Conservation (phyloP, 2,329 filamentous ascomycete species). For the Aspergillus sp. region DNA sequence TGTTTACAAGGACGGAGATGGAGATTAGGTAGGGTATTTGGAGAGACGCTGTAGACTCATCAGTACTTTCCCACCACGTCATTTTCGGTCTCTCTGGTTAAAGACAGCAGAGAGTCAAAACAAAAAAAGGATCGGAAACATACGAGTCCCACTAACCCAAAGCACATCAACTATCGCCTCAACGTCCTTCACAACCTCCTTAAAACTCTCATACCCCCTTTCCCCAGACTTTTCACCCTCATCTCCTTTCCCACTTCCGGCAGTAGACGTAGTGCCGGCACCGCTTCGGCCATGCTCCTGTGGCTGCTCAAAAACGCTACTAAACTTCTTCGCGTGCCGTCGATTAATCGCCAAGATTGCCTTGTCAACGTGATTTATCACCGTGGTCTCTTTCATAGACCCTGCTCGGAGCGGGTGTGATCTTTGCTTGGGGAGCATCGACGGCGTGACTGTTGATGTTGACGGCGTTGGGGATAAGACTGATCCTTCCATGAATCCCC, state of each 20-base stretch:
- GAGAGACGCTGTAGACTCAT: conserved; percentile 59
- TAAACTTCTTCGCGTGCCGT: conserved; percentile 54
- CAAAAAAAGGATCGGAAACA: conserved; percentile 36
- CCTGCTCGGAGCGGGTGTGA: conserved; percentile 55
- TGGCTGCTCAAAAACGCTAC: conserved; percentile 29
- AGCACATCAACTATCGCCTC: conserved; percentile 74
- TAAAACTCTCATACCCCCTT: conserved; percentile 61
- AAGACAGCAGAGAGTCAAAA: background rate
- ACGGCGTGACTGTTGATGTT: conserved; percentile 37
- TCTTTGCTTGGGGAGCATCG: conserved; percentile 53
- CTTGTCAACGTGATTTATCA: conserved; percentile 59
- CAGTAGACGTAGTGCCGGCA: background rate
- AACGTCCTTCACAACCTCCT: conserved; percentile 71
- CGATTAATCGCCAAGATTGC: conserved; percentile 52
- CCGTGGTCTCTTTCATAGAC: conserved; percentile 57
- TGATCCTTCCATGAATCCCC: conserved; percentile 41
- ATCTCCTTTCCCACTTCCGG: conserved; percentile 14
- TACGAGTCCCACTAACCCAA: conserved; percentile 86
- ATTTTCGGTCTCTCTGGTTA: no score
- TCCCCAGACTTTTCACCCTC: conserved; percentile 9
- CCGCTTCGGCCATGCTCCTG: conserved; percentile 17
- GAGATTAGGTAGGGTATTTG: conserved; percentile 83
- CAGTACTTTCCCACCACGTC: background rate
- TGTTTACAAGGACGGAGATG: conserved; percentile 70
- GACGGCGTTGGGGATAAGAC: conserved; percentile 51